These are phyloP conservation scores for Ostreobium quekettii DNA, from an alignment of 139 green algal genomes.

Conservation along the genomic window DNA sequence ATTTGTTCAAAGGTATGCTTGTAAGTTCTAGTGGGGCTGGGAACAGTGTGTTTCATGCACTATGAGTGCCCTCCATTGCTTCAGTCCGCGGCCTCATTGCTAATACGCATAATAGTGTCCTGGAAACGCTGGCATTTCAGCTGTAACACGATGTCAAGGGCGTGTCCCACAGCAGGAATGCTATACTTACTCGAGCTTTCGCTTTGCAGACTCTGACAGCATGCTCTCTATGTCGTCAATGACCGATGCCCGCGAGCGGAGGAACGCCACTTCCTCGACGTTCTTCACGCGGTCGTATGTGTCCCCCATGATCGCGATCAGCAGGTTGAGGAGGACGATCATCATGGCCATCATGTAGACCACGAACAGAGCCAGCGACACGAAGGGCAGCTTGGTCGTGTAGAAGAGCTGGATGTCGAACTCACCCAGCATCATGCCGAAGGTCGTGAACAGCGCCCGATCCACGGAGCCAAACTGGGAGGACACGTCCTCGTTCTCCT, in stretches of 20 bases:
- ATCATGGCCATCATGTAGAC: slow-evolving; percentile 23
- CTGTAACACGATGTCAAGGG: too few species aligned
- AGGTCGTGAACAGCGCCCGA: slow-evolving; percentile 9
- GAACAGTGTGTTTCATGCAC: too few species aligned
- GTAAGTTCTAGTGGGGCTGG: too few species aligned
- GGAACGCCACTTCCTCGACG: slow-evolving; percentile 12
- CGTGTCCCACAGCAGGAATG: too few species aligned
- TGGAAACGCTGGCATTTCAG: too few species aligned
- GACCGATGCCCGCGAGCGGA: slow-evolving; percentile 1
- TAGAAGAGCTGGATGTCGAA: slow-evolving; percentile 14
- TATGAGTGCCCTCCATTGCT: too few species aligned
- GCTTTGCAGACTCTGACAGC: slow-evolving; percentile 4
- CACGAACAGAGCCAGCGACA: slow-evolving; percentile 9
- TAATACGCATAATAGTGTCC: too few species aligned
- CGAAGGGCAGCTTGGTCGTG: background rate
- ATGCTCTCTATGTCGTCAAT: slow-evolving; percentile 15
- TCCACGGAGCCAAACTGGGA: background rate
- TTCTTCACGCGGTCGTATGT: slow-evolving; percentile 21
- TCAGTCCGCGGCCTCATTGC: too few species aligned
- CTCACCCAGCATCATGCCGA: slow-evolving; percentile 14
- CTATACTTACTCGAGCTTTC: too few species aligned
- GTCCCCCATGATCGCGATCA: slow-evolving; percentile 32
- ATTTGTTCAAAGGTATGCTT: too few species aligned
- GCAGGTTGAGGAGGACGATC: slow-evolving; percentile 28
- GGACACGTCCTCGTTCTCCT: slow-evolving; percentile 1